Conservation (phyloP, 371 early-diverging fungal species). For the Dichotomocladium elegans region DNA sequence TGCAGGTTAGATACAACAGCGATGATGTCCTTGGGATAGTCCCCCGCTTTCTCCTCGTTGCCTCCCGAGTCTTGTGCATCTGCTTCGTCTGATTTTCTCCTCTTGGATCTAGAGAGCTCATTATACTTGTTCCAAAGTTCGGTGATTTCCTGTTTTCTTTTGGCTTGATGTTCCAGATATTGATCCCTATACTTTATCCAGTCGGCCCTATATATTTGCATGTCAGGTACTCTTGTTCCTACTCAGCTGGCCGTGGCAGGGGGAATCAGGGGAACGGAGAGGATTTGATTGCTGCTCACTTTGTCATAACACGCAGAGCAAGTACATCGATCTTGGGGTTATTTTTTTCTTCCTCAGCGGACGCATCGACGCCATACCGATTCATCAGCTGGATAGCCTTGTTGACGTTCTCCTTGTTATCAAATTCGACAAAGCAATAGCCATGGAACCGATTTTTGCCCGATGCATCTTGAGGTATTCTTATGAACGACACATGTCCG, state of each 20-base stretch:
- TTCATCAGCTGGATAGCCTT: conserved; percentile 25
- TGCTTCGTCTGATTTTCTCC: background rate
- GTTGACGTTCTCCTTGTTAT: conserved; percentile 16
- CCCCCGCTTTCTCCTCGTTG: background rate
- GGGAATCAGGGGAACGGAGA: background rate
- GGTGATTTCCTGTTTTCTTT: background rate
- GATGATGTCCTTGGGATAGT: conserved; percentile 21
- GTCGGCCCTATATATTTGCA: conserved; percentile 7
- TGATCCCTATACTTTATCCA: conserved; percentile 25
- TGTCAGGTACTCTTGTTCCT: background rate
- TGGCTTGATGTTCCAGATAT: conserved; percentile 17
- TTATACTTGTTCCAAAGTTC: conserved; percentile 4
- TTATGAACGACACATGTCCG: conserved; percentile 31
- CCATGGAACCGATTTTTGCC: conserved; percentile 19
- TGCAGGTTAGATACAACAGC: conserved; percentile 25
- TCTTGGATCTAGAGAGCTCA: background rate
- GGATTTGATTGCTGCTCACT: conserved; percentile 24
- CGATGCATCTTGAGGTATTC: conserved; percentile 22
- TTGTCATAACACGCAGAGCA: conserved; percentile 34
- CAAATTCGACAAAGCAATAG: conserved; percentile 43
- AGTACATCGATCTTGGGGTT: conserved; percentile 6
- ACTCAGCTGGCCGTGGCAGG: background rate
- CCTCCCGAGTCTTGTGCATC: background rate
- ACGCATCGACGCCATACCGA: background rate
- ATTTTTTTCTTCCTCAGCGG: background rate